These are phyloP conservation scores for Canna indica DNA, from an alignment of 176 grass and related monocot species.

Conservation along the genomic window DNA sequence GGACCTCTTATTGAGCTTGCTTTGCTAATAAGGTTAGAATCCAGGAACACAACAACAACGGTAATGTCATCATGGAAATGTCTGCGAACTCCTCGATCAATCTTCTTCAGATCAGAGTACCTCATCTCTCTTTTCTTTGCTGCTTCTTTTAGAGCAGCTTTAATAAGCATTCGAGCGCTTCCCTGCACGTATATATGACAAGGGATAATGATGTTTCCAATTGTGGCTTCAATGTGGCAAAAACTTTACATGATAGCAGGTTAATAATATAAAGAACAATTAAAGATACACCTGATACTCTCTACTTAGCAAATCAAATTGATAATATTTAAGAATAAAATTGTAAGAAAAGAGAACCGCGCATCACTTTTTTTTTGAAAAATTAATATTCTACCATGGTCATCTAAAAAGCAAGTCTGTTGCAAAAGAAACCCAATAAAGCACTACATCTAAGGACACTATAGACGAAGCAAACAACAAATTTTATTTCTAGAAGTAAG, in stretches of 20 bases:
- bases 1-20: not conserved
- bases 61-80: conserved; percentile 9
- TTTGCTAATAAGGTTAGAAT: not conserved
- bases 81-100: conserved; percentile 1
- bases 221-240: not conserved
- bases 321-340: no score
- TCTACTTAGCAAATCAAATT: no score
- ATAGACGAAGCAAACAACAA: no score
- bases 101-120: conserved; percentile 3
- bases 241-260: not conserved
- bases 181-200: not conserved
- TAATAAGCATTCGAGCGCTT: not conserved
- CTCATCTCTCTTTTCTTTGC: conserved; percentile 11
- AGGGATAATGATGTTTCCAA: not conserved
- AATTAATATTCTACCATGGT: no score
- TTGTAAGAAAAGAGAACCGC: no score
- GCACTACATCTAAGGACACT: no score
- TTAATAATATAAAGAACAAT: no score
- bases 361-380: no score
- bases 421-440: no score
- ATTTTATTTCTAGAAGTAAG: no score
- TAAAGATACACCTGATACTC: no score
- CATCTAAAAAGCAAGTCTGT: no score
- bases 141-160: not conserved
- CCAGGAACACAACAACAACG: not conserved